Evolutionary conservation across 169 alveolate genomes (phyloP), one percentile per base, ranked within the genome.

Genomic region (Plasmodium malariae): DNA sequence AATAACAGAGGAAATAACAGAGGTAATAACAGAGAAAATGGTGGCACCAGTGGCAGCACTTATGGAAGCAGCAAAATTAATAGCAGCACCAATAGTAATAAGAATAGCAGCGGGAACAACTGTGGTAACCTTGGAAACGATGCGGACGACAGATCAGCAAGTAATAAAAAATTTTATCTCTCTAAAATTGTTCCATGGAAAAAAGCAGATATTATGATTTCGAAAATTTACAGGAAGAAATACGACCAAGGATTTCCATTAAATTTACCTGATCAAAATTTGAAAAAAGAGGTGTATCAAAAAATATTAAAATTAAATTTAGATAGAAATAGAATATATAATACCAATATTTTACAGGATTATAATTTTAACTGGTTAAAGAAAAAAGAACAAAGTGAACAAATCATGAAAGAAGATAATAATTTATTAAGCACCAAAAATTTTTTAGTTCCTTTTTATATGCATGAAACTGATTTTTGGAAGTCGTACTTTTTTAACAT

Each of bases 111-210:
- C n/a, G n/a, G n/a, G n/a, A n/a, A n/a, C n/a, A n/a, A n/a, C n/a
- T n/a, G n/a, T n/a, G n/a, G n/a, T n/a, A 49, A 26, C 12, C 28
- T 34, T 14, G 24, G 14, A 14, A 26, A 43, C 14, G 36, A 45
- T 30, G 24, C 30, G 59, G n/a, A 7, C 11, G 32, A 45, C n/a
- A 73, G 40, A 12, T 24, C 30, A n/a, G 19, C 26, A 5, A 11
- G 26, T 32, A 68, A 34, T 21, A 63, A 86, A 40, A 86, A 43
- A 72, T 9, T 65, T 1, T 69, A 71, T 54, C 49, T 86, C 24
- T 86, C 92, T 9, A 69, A 60, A 55, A 69, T 86, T 14, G 92
- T 86, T 0, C 92, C 92, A 32, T 86, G 92, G 92, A 86, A 86
- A 86, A 86, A 86, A 49, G 92, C 71, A 26, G 92, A 86, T 49